These are phyloP conservation scores for Trametes cinnabarina DNA, from an alignment of 768 basidiomycete species.

Conservation along the genomic window DNA sequence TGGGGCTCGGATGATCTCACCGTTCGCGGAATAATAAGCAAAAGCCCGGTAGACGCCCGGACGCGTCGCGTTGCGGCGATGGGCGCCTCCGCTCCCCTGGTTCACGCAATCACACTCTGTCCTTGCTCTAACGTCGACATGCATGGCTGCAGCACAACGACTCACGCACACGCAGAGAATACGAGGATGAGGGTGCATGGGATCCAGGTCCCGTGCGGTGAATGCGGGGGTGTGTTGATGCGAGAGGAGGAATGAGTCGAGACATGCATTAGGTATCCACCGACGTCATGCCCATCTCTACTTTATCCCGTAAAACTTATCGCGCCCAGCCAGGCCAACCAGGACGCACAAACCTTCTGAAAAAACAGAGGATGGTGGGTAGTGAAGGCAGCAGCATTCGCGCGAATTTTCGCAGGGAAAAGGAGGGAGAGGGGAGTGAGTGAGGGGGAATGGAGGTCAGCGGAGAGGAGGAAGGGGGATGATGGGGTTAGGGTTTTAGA, in stretches of 20 bases:
- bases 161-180: no score
- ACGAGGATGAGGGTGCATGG: background rate
- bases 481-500: slow-evolving; percentile 2
- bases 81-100: background rate
- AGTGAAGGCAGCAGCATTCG: no score
- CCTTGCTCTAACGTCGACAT: no score
- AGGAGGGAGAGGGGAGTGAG: background rate
- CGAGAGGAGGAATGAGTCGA: no score
- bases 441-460: background rate
- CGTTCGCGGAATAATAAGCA: background rate
- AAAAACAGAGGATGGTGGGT: background rate
- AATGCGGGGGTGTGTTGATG: no score
- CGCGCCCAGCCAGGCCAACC: background rate
- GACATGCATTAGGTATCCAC: no score
- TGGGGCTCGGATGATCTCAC: background rate
- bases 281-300: slow-evolving; percentile 16
- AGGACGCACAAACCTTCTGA: background rate
- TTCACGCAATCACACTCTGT: no score
- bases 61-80: slow-evolving; percentile 2
- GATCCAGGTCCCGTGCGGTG: background rate
- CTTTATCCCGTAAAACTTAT: background rate
- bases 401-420: background rate
- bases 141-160: no score
- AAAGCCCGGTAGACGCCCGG: background rate
- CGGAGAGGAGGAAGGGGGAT: background rate